A percentile compares a stretch with the other conserved stretches of the same genome.
Conservation (phyloP, 1,284 basidiomycete species). For the Afroboletus lepidellus region DNA sequence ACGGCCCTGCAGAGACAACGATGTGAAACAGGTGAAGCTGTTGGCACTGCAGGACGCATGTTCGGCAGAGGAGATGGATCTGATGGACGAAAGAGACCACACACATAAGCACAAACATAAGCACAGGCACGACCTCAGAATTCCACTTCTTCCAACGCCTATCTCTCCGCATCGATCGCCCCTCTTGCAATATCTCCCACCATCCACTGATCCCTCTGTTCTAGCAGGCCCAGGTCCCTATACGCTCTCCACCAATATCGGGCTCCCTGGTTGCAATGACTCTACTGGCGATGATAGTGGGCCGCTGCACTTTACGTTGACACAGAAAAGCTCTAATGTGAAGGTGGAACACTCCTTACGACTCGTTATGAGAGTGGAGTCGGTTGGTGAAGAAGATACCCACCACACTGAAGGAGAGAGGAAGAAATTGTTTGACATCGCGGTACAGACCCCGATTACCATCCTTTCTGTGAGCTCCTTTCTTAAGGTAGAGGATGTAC, state of each 20-base stretch:
- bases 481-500: background rate
- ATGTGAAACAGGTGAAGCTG: conserved; percentile 12
- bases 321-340: conserved; percentile 79
- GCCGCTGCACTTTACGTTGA: conserved; percentile 74
- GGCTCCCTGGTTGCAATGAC: conserved; percentile 54
- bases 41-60: conserved; percentile 23
- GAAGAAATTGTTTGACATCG: conserved; percentile 86
- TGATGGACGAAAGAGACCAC: conserved; percentile 70
- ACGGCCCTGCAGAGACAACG: conserved; percentile 1
- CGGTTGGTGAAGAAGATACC: conserved; percentile 36
- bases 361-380: conserved; percentile 81
- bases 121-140: conserved; percentile 35
- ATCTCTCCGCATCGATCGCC: conserved; percentile 30
- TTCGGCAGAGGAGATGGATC: conserved; percentile 40
- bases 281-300: background rate
- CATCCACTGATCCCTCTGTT: conserved; percentile 44
- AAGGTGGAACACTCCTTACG: conserved; percentile 79
- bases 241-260: conserved; percentile 53
- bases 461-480: conserved; percentile 63
- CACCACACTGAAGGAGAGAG: conserved; percentile 62
- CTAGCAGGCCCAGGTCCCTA: conserved; percentile 72
- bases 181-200: conserved; percentile 17
- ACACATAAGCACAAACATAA: conserved; percentile 17
- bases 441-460: conserved; percentile 82
- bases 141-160: conserved; percentile 61